Conservation (phyloP, 164 flowering plant species). For the Brasenia schreberi region DNA sequence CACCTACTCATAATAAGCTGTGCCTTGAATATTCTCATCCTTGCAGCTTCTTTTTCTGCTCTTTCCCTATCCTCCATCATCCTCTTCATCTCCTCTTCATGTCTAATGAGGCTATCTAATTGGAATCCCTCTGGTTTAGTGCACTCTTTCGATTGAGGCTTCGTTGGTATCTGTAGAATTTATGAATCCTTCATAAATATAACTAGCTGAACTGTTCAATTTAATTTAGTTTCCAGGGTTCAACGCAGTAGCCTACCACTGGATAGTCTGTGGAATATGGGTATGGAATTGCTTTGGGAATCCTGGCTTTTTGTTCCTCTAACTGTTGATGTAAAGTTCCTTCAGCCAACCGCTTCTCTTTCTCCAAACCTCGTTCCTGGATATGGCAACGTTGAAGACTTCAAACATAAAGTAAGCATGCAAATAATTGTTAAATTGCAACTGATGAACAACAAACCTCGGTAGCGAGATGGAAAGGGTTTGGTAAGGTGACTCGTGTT, state of each 20-base stretch:
- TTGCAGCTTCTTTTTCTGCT: constrained; percentile 60
- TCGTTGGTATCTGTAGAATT: constrained; percentile 57
- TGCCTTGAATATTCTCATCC: constrained; percentile 71
- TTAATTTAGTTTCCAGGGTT: too few relatives aligned
- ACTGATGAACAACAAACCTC: constrained; percentile 30
- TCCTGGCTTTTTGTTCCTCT: constrained; percentile 72
- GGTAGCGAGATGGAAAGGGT: constrained; percentile 81
- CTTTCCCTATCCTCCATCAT: constrained; percentile 77
- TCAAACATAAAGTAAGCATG: not conserved
- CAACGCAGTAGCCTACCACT: constrained; percentile 37
- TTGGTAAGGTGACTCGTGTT: constrained; percentile 58
- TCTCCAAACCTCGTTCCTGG: constrained; percentile 79
- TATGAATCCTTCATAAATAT: too few relatives aligned
- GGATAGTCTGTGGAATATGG: constrained; percentile 96
- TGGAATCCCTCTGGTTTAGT: constrained; percentile 89
- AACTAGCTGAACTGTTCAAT: too few relatives aligned
- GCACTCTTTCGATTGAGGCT: constrained; percentile 77
- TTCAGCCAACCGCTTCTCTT: constrained; percentile 45
- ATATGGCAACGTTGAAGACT: not conserved
- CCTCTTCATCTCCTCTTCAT: constrained; percentile 79
- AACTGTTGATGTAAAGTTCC: constrained; percentile 54
- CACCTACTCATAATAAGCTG: constrained; percentile 80
- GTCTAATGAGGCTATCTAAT: constrained; percentile 77
- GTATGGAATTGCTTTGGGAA: constrained; percentile 84
- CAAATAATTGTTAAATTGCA: not conserved